Evolutionary conservation across 2,329 filamentous ascomycete genomes (phyloP).

Genomic region (Fusarium floridanum): DNA sequence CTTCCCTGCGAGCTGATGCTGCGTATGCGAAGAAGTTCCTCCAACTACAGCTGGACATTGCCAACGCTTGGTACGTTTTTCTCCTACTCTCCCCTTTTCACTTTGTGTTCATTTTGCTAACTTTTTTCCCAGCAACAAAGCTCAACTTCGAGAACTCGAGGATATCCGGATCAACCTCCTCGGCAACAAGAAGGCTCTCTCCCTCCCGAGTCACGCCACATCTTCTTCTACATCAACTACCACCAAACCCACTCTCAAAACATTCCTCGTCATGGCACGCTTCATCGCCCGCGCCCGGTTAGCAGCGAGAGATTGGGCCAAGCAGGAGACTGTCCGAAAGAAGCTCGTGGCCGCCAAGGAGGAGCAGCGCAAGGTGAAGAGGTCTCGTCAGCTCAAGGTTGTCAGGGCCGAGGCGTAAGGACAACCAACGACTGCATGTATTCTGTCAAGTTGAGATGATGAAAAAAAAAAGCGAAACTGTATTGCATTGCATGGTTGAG

Average conservation of each 20-base stretch:
- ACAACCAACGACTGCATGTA: neutral
- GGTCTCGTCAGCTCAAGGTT: slow-evolving; percentile 57
- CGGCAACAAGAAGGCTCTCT: slow-evolving; percentile 54
- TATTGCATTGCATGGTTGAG: slow-evolving; percentile 21
- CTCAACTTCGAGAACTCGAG: slow-evolving; percentile 86
- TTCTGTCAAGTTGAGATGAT: slow-evolving; percentile 3
- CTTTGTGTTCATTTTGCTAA: slow-evolving; percentile 18
- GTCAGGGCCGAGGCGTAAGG: slow-evolving; percentile 52
- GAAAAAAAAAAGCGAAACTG: slow-evolving; percentile 7
- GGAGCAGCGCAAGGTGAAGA: slow-evolving; percentile 59
- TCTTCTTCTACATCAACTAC: slow-evolving; percentile 5
- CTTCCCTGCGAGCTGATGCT: slow-evolving; percentile 81
- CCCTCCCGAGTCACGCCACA: slow-evolving; percentile 45
- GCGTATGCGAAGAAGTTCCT: slow-evolving; percentile 91
- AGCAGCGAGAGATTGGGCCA: slow-evolving; percentile 62
- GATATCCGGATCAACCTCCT: slow-evolving; percentile 73
- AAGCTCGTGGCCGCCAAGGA: slow-evolving; percentile 64
- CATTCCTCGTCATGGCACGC: slow-evolving; percentile 62
- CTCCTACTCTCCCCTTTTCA: slow-evolving; percentile 5
- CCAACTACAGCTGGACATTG: slow-evolving; percentile 82
- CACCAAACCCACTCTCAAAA: slow-evolving; percentile 53
- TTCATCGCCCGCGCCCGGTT: slow-evolving; percentile 67
- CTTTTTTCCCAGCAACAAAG: slow-evolving; percentile 79
- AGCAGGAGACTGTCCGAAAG: slow-evolving; percentile 64
- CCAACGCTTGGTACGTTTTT: slow-evolving; percentile 85